Evolutionary conservation across 176 grass and related monocot genomes (phyloP), one percentile per base, ranked within the genome.

Genomic region (Stipa capillata): DNA sequence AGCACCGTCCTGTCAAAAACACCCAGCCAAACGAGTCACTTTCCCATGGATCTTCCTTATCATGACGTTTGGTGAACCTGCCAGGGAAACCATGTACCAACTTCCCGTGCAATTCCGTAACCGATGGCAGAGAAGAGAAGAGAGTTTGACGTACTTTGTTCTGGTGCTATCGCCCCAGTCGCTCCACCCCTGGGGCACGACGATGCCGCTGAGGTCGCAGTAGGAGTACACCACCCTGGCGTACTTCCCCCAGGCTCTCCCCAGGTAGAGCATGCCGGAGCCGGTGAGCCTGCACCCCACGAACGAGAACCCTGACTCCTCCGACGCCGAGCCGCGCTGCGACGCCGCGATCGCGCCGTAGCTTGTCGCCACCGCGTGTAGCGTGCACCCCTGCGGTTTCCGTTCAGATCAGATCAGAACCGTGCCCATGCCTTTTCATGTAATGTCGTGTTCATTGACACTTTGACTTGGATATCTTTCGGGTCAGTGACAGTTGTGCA

Each of bases 291-390:
- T 74, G 80, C 96, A 99, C 42, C 84, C 68, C 20, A 95, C 77
- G 81, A 99, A 99, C 18, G 92, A 93, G 84, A 95, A 99, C 27
- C 96, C 96, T 0, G 88, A 91, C 35, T 93, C 82, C 37, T 99
- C 92, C 35, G 55, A 15, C 61, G 88, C 64, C 23, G 96, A 99
- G 77, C 87, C 87, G 83, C 96, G 87, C 86, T 99, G 96, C 73
- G 92, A 94, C 50, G 96, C 96, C 62, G 96, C 96, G 43, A 99
- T 84, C 34, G 96, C 96, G 58, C 96, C 96, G 77, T 91, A 95
- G 86, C 78, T 85, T 37, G 47, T 92, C 53, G 96, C 96, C 32
- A 90, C 83, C 1, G 92, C 85, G 57, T 91, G 92, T 25, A 99
- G 82, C 37, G 44, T 87, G 84, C 96, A 99, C 0, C 87, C 90